Conservation (phyloP, 768 basidiomycete genomes). For the Suillus weaverae region DNA sequence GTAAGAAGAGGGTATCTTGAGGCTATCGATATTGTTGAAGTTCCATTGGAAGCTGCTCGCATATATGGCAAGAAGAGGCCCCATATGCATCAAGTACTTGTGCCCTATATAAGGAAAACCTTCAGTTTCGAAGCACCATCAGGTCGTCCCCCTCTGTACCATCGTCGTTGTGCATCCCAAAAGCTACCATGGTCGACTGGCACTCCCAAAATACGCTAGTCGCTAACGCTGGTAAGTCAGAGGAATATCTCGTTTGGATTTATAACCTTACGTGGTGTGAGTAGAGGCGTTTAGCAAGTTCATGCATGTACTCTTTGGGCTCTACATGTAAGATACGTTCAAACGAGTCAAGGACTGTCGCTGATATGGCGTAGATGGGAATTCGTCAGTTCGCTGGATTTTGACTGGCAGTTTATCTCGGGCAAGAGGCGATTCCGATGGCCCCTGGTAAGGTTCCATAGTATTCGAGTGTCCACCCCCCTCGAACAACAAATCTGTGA, state of each 20-base stretch:
- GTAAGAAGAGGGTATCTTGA: neutral
- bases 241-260: neutral
- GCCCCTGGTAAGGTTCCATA: slow-evolving; percentile 54
- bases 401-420: slow-evolving; percentile 63
- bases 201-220: slow-evolving; percentile 46
- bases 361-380: slow-evolving; percentile 54
- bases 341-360: neutral
- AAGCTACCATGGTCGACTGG: slow-evolving; percentile 57
- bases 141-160: neutral
- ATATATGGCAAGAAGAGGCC: neutral
- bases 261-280: slow-evolving; percentile 9
- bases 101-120: neutral
- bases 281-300: slow-evolving; percentile 45
- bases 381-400: slow-evolving; percentile 58
- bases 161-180: neutral
- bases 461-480: neutral
- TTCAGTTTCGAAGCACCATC: neutral
- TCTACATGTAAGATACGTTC: slow-evolving; percentile 52
- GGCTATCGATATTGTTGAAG: neutral
- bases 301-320: slow-evolving; percentile 58
- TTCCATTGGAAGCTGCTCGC: neutral
- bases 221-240: slow-evolving; percentile 45
- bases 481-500: neutral
- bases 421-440: slow-evolving; percentile 60
- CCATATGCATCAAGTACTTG: neutral